These are phyloP conservation scores for Furcasterigmium sp. DNA, from an alignment of 2,329 filamentous ascomycete genomes.

Conservation along the genomic window DNA sequence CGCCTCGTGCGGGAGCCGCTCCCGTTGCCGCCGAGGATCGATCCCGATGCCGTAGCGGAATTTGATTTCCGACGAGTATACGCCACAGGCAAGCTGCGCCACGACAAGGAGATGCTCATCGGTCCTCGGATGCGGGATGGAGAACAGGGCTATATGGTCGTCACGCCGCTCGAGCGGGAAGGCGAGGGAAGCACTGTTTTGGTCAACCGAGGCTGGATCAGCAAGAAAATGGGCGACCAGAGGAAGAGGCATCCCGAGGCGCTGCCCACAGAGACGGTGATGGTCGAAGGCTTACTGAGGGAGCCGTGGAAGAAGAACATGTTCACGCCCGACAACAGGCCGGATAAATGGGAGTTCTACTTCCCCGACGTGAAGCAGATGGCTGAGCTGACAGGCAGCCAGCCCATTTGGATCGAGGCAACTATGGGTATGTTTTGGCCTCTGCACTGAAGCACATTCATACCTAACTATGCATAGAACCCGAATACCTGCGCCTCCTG, in stretches of 20 bases:
- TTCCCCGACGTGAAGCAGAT: constrained; percentile 93
- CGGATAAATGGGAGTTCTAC: constrained; percentile 81
- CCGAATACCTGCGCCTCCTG: constrained; percentile 71
- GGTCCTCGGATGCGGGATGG: constrained; percentile 87
- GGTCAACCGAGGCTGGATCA: constrained; percentile 89
- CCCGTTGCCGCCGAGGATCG: constrained; percentile 76
- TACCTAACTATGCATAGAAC: constrained; percentile 45
- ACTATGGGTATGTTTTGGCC: constrained; percentile 69
- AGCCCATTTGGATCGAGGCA: constrained; percentile 91
- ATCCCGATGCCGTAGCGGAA: constrained; percentile 74
- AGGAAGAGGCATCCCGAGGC: constrained; percentile 56
- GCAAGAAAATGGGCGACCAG: constrained; percentile 66
- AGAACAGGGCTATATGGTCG: constrained; percentile 82
- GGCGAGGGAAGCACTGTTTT: constrained; percentile 63
- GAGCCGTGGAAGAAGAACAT: constrained; percentile 96
- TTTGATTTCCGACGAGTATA: constrained; percentile 89
- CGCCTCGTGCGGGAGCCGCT: constrained; percentile 80
- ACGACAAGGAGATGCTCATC: constrained; percentile 95
- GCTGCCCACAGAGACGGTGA: constrained; percentile 65
- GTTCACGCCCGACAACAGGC: constrained; percentile 89
- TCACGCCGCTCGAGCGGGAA: constrained; percentile 81
- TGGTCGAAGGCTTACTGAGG: constrained; percentile 76
- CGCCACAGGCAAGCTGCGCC: constrained; percentile 67
- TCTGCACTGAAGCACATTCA: not conserved
- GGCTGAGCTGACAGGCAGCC: constrained; percentile 75